Percentiles rank a stretch among this genome's conserved stretches.
Evolutionary conservation across 495 filamentous ascomycete species (phyloP).

Genomic region (Cudoniella acicularis): DNA sequence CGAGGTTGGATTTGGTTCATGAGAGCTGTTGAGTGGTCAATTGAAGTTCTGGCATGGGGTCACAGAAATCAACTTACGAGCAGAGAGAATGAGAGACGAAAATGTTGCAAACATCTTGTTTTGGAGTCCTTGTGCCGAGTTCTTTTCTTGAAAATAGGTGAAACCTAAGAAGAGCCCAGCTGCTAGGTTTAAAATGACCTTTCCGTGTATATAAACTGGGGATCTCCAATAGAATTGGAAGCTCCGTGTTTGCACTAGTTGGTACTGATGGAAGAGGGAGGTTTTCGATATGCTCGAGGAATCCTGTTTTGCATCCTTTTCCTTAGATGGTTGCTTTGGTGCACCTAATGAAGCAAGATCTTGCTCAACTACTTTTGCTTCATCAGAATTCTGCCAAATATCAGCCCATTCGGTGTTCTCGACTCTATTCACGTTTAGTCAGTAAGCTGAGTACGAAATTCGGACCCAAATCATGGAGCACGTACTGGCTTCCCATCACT

Average conservation of each 20-base stretch:
- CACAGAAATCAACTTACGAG: conserved; percentile 5
- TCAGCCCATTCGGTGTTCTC: conserved; percentile 65
- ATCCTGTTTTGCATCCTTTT: not conserved
- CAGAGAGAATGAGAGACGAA: conserved; percentile 54
- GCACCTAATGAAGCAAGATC: conserved; percentile 29
- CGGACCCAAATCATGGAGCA: too few species aligned
- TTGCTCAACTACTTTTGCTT: conserved; percentile 45
- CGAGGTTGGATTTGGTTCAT: conserved; percentile 50
- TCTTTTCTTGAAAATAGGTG: conserved; percentile 70
- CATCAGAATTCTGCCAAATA: conserved; percentile 48
- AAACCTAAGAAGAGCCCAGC: conserved; percentile 77
- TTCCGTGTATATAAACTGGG: not conserved
- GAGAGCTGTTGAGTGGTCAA: too few species aligned
- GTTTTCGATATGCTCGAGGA: not conserved
- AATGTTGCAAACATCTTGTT: conserved; percentile 76
- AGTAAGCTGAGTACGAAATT: not conserved
- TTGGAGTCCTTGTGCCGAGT: conserved; percentile 69
- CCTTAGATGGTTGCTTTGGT: conserved; percentile 18
- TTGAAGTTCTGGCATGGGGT: not conserved
- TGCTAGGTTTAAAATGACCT: not conserved
- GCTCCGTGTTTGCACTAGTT: not conserved
- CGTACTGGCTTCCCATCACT: not conserved
- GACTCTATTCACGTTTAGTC: conserved; percentile 45
- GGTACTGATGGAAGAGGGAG: not conserved
- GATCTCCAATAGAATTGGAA: conserved; percentile 32